Evolutionary conservation across 2,329 filamentous ascomycete species (phyloP).

Genomic region (Arachnomyces sp.): DNA sequence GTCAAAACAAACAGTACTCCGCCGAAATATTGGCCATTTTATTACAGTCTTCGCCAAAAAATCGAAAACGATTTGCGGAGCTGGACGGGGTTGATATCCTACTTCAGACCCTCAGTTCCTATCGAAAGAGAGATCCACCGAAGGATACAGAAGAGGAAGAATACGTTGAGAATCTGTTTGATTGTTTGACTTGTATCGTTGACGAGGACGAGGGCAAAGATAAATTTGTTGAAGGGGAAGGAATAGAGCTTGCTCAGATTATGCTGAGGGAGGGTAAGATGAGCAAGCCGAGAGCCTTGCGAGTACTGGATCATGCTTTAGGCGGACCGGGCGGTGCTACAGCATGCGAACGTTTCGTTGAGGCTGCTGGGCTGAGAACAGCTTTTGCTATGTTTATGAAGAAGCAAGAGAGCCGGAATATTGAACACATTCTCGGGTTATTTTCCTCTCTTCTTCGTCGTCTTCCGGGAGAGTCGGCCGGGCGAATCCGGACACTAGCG

Average conservation of each 20-base stretch:
- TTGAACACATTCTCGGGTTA: slow-evolving; percentile 76
- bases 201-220: slow-evolving; percentile 68
- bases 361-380: slow-evolving; percentile 75
- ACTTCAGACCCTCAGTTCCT: slow-evolving; percentile 75
- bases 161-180: slow-evolving; percentile 90
- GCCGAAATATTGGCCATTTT: slow-evolving; percentile 88
- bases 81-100: slow-evolving; percentile 69
- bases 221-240: slow-evolving; percentile 83
- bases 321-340: slow-evolving; percentile 50
- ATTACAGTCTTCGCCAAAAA: slow-evolving; percentile 64
- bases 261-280: slow-evolving; percentile 86
- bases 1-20: slow-evolving; percentile 92
- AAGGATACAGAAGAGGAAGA: slow-evolving; percentile 88
- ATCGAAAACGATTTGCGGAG: slow-evolving; percentile 55
- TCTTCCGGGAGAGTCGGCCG: slow-evolving; percentile 67
- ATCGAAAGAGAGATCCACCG: slow-evolving; percentile 76
- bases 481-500: slow-evolving; percentile 74
- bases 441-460: slow-evolving; percentile 75
- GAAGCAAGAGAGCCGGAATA: slow-evolving; percentile 58
- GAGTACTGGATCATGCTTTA: slow-evolving; percentile 76
- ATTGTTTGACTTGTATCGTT: slow-evolving; percentile 70
- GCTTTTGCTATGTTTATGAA: slow-evolving; percentile 86
- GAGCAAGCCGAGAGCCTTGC: slow-evolving; percentile 68
- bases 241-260: slow-evolving; percentile 81
- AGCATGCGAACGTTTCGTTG: slow-evolving; percentile 70